Base-by-base conservation (phyloP, 805 yeast species). In the Cyberlindnera xylosilytica region DNA sequence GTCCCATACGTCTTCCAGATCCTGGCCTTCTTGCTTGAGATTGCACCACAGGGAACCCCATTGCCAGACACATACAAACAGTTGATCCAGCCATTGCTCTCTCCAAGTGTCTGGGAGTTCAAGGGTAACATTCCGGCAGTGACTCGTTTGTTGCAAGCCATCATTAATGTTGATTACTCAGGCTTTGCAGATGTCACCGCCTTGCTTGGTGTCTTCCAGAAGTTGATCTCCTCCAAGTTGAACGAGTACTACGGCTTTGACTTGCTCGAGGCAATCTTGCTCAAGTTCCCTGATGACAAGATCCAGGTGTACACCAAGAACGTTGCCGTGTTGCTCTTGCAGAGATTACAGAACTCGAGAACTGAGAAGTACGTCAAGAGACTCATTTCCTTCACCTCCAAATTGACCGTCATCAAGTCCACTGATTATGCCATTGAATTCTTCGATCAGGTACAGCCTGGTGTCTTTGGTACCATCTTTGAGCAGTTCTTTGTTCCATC, bases 141-240 rank as follows among this genome's bases (percentile, higher is more conserved):
- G 17, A 83, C 95, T 0, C 77, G 97, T 53, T 69, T 93, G 39
- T 68, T 93, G 30, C 74, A 79, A 42, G 80, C 87, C 6, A 80
- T 91, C 17, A 65, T 80, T n/a, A 56, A 61, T 22, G 60, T 61
- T 15, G 71, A 71, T 31, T 52, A 56, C 9, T 40, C 52, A 2
- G 53, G 63, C 2, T 72, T 65, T 36, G 53, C 57, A n/a, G 74
- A 72, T 37, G 61, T 88, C 32, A 76, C 85, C 27, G 96, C 97
- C 3, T 76, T 93, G 23, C 69, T 93, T 31, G 99, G 99, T 30
- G 96, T 93, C n/a, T 95, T 87, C 71, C 99, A 95, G 66, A 88
- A 90, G 61, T 70, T 93, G 51, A 79, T 93, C 39, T 80, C 97
- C 1, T 87, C 97, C 0, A 85, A 83, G 51, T 74, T 79, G 13